Evolutionary conservation across 2,329 filamentous ascomycete genomes (phyloP).

Genomic region (Acarospora socialis): DNA sequence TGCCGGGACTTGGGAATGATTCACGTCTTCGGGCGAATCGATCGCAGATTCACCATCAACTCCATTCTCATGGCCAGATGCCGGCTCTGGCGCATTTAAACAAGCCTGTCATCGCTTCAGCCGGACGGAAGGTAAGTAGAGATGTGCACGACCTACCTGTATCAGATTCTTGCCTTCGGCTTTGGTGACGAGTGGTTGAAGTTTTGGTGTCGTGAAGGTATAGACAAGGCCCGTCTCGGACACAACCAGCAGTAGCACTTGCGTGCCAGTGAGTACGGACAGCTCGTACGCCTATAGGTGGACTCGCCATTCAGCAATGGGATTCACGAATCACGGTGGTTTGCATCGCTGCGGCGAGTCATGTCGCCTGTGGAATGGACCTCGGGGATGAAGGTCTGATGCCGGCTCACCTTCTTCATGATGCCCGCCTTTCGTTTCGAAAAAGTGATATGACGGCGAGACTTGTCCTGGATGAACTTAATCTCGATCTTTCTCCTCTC

Average conservation of each 20-base stretch:
- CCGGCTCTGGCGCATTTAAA: constrained; percentile 86
- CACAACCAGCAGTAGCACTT: constrained; percentile 90
- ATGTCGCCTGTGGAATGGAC: no score
- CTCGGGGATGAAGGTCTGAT: no score
- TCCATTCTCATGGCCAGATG: constrained; percentile 65
- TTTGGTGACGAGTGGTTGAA: constrained; percentile 95
- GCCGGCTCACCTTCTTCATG: constrained; percentile 99
- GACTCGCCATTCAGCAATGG: constrained; percentile 1
- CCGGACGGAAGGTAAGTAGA: constrained; percentile 1
- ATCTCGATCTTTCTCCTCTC: constrained; percentile 99
- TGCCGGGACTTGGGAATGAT: constrained; percentile 57
- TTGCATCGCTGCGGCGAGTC: no score
- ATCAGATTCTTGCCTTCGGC: constrained; percentile 98
- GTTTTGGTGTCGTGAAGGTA: constrained; percentile 95
- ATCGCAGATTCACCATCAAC: constrained; percentile 62
- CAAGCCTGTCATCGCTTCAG: constrained; percentile 72
- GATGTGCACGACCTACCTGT: constrained; percentile 50
- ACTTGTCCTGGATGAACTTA: constrained; percentile 99
- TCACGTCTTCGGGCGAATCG: constrained; percentile 82
- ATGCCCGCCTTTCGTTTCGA: constrained; percentile 99
- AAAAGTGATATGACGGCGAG: constrained; percentile 97
- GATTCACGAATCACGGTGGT: no score
- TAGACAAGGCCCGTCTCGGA: constrained; percentile 96
- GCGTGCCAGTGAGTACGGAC: constrained; percentile 92
- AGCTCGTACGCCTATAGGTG: constrained; percentile 73